phyloP scores from a whole-genome alignment of 2,329 filamentous ascomycete species.

The Neofusicoccum sp. region DNA sequence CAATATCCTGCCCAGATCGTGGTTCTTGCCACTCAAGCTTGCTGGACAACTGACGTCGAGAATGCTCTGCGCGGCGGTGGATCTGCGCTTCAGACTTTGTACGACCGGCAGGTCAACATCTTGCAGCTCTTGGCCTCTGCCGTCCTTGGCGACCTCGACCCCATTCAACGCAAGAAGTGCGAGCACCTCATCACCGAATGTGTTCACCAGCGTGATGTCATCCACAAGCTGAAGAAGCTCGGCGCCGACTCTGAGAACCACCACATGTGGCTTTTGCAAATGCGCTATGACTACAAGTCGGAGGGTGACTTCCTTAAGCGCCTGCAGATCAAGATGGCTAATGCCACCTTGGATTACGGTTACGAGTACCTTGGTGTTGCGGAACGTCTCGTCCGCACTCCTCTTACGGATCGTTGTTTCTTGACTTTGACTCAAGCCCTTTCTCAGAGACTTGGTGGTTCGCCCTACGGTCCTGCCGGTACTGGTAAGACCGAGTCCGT shows the following conservation, averaged over 20 bases:
- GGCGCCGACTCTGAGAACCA: constrained; percentile 75
- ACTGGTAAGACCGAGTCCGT: constrained; percentile 99
- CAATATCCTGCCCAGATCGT: constrained; percentile 91
- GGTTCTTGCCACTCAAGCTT: constrained; percentile 87
- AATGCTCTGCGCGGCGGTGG: constrained; percentile 71
- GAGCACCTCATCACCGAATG: constrained; percentile 99
- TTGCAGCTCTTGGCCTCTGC: constrained; percentile 83
- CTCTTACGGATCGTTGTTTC: constrained; percentile 97
- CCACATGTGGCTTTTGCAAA: constrained; percentile 91
- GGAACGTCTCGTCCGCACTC: constrained; percentile 92
- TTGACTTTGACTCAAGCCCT: constrained; percentile 94
- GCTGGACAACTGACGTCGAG: constrained; percentile 88
- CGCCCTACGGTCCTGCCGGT: constrained; percentile 93
- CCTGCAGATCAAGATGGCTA: constrained; percentile 92
- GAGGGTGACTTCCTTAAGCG: constrained; percentile 81
- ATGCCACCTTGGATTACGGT: constrained; percentile 90
- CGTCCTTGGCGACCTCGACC: constrained; percentile 83
- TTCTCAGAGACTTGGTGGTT: constrained; percentile 91
- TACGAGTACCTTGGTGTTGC: constrained; percentile 98
- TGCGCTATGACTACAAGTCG: constrained; percentile 88
- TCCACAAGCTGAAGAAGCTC: constrained; percentile 77
- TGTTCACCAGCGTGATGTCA: constrained; percentile 92
- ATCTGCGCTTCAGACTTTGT: constrained; percentile 65
- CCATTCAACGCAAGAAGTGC: constrained; percentile 90
- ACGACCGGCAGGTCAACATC: constrained; percentile 79